phyloP scores from a whole-genome alignment of 1,284 basidiomycete genomes.

The Ceratobasidium sp. region DNA sequence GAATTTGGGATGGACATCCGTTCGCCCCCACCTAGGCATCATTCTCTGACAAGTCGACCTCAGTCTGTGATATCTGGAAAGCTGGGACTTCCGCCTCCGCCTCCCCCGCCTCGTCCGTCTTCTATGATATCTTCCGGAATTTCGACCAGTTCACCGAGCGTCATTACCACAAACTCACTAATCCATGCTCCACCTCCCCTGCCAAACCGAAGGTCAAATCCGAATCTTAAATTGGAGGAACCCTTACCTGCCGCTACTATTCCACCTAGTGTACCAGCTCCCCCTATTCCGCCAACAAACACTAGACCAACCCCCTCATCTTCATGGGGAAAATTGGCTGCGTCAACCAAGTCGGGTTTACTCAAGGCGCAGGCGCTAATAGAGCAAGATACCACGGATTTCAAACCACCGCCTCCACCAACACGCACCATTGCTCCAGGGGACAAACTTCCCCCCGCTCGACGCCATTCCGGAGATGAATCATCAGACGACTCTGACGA shows the following conservation, averaged over 20 bases:
- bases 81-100: conserved; percentile 20
- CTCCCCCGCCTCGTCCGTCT: conserved; percentile 33
- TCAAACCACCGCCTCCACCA: conserved; percentile 71
- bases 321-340: conserved; percentile 35
- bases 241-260: neutral
- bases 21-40: conserved; percentile 39
- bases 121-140: conserved; percentile 25
- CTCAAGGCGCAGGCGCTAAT: conserved; percentile 5
- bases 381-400: conserved; percentile 8
- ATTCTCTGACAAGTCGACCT: conserved; percentile 38
- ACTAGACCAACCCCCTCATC: conserved; percentile 26
- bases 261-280: conserved; percentile 16
- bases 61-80: conserved; percentile 17
- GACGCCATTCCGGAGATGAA: conserved; percentile 68
- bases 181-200: conserved; percentile 39
- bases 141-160: conserved; percentile 28
- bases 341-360: neutral
- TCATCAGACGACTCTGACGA: conserved; percentile 44
- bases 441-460: conserved; percentile 75
- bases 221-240: conserved; percentile 37
- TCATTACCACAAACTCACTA: conserved; percentile 1
- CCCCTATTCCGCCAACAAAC: conserved; percentile 31
- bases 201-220: conserved; percentile 40
- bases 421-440: conserved; percentile 76
- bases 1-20: conserved; percentile 38